Base-by-base conservation (phyloP, 176 grass and related monocot genomes). In the Alloteropsis semialata region DNA sequence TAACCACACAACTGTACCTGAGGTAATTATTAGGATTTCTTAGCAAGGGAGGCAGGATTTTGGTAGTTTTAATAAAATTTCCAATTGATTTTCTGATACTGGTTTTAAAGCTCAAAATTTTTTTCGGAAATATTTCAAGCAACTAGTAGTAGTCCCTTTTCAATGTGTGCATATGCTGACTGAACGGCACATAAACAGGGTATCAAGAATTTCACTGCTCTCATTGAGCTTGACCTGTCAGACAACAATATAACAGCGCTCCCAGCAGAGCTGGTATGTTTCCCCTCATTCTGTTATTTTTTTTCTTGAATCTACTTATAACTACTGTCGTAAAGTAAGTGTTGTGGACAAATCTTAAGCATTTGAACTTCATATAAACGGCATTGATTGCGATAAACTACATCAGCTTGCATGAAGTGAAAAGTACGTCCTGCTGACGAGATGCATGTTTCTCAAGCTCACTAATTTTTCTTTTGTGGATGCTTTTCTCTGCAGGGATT, bases 221-320 rank as follows among this genome's bases (percentile, higher is more conserved):
- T 98, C 24, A 54, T 64, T 25, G 92, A 95, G 76, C 90, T 98
- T 63, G 90, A 95, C 88, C 64, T 98, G 14, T 98, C 92, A 7
- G 96, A 98, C 65, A 98, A 95, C 65, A 98, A 95, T 90, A 93
- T 98, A 84, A 55, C 96, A 39, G 78, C 65, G 1, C 96, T 98
- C 68, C 96, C 96, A 58, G 44, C 87, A 19, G 87, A 98, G 80
- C 85, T 98, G 88, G 96, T 98, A 91, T 50, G 24, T 46, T 45
- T 1, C 14, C 13, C 44, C 6, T 74, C 1, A 16, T 72, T 72
- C 48, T 30, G 16, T 14, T 30, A 5, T 30, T 49, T 70, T 28
- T 7, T 70, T 70, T 45, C n/a, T 16, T 70, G 24, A 45, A 70
- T 70, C 10, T 68, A 39, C 43, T 16, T 25, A 11, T 43, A 69